Percentiles rank a stretch among this genome's conserved stretches.
phyloP scores from a whole-genome alignment of 2,329 filamentous ascomycete genomes.

The Alternaria atra region DNA sequence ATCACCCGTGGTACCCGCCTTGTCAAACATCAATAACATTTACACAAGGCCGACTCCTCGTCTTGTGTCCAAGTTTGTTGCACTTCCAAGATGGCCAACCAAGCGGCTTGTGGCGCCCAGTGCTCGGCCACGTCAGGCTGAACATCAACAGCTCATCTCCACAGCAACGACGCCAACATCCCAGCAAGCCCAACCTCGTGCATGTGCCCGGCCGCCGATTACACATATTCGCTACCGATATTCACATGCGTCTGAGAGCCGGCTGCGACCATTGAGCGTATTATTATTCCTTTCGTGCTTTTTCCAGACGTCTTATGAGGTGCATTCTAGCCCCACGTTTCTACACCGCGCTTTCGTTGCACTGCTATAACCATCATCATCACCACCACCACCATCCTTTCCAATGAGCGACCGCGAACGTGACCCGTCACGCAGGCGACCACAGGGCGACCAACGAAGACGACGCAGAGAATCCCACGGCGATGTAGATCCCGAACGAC shows the following conservation, averaged over 20 bases:
- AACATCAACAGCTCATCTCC: constrained; percentile 36
- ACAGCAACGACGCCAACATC: constrained; percentile 36
- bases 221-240: constrained; percentile 38
- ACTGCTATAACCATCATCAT: constrained; percentile 1
- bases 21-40: background rate
- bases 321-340: constrained; percentile 27
- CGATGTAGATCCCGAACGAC: constrained; percentile 34
- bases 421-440: constrained; percentile 32
- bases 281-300: constrained; percentile 11
- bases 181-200: constrained; percentile 26
- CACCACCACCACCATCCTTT: constrained; percentile 12
- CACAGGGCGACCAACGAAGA: constrained; percentile 41
- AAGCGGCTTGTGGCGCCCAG: constrained; percentile 23
- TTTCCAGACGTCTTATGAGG: constrained; percentile 6
- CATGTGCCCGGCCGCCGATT: constrained; percentile 25
- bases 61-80: constrained; percentile 2
- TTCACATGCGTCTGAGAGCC: constrained; percentile 6
- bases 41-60: constrained; percentile 4
- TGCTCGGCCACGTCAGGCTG: constrained; percentile 38
- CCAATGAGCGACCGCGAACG: constrained; percentile 33
- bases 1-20: constrained; percentile 6
- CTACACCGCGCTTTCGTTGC: constrained; percentile 15
- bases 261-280: constrained; percentile 1
- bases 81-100: constrained; percentile 21
- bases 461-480: constrained; percentile 40